Conservation (phyloP, 768 basidiomycete genomes). For the Butyriboletus loyo region DNA sequence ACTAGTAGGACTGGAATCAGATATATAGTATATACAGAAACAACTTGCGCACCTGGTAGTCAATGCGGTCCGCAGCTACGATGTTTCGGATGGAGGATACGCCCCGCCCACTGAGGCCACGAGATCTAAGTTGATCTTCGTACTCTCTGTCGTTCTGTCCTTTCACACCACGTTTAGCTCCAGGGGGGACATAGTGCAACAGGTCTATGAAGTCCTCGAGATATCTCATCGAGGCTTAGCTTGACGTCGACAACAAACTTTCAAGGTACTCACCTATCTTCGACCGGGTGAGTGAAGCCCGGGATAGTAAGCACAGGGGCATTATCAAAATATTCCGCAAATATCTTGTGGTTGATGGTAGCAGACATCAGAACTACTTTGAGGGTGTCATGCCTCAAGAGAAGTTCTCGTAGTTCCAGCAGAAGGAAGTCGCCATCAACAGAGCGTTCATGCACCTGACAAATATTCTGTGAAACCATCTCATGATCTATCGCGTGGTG, state of each 20-base stretch:
- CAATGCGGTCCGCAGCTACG: slow-evolving; percentile 59
- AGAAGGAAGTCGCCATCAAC: slow-evolving; percentile 89
- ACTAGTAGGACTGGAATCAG: slow-evolving; percentile 32
- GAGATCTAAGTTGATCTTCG: slow-evolving; percentile 46
- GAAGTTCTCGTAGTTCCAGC: slow-evolving; percentile 75
- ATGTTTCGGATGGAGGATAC: slow-evolving; percentile 60
- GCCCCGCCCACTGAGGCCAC: slow-evolving; percentile 50
- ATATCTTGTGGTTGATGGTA: slow-evolving; percentile 89
- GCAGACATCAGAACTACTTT: slow-evolving; percentile 92
- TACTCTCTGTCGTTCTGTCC: slow-evolving; percentile 36
- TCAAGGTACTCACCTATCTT: slow-evolving; percentile 53
- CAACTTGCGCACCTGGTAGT: slow-evolving; percentile 55
- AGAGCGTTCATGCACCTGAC: slow-evolving; percentile 85
- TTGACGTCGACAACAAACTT: background rate
- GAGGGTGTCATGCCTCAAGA: slow-evolving; percentile 58
- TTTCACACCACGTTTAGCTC: slow-evolving; percentile 32
- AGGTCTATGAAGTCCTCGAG: slow-evolving; percentile 73
- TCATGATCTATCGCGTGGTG: background rate
- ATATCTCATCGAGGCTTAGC: slow-evolving; percentile 49
- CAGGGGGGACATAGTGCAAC: slow-evolving; percentile 53
- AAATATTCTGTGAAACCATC: background rate
- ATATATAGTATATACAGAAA: background rate
- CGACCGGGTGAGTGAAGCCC: slow-evolving; percentile 75
- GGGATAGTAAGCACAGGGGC: slow-evolving; percentile 85
- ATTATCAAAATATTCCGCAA: slow-evolving; percentile 74